Base-by-base conservation (phyloP, 768 basidiomycete genomes). In the Podaxis sp. region DNA sequence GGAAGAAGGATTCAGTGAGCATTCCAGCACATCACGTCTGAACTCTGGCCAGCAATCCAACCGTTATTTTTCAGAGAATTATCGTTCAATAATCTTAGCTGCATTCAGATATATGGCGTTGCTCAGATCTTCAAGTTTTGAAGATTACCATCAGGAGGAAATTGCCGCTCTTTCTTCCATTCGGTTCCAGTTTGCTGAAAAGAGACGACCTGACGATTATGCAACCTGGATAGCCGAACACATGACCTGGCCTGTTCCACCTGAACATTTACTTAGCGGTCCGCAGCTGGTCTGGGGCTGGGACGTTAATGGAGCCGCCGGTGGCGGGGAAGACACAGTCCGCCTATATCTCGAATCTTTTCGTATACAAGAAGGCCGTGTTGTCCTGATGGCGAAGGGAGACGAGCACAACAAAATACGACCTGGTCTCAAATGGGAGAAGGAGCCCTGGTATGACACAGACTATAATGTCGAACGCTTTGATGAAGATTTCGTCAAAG, bases 381-480 rank as follows among this genome's bases (percentile, higher is more conserved):
- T 88, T 21, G 85, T 90, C 25, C 72, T 99, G 42, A 92, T 93
- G 82, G 88, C 88, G n/a, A 85, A 85, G 70, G 83, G 81, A 46
- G 83, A 86, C 62, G 88, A 87, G 42, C 76, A 89, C 57, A 71
- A 73, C 25, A 84, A 80, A 61, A 61, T 82, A 32, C 75, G 76
- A 13, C 69, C 78, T 16, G 71, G 74, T 38, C 65, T 72, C 9
- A 61, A 67, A 13, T 94, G 92, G 92, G 68, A 82, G 64, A 84
- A 81, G 47, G 97, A 98, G 73, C 87, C 89, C 46, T 94, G 93
- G 86, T 99, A 99, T 72, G 93, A 90, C 4, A 98, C 97, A 1
- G 81, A 85, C 63, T 98, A 95, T 72, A 77, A 78, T 37, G 84
- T 95, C n/a, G 82, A 91, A 65, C 79, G 76, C 55, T 84, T 90